Evolutionary conservation across 306 rosid species (phyloP).

Genomic region (Hippophae gyantsensis): DNA sequence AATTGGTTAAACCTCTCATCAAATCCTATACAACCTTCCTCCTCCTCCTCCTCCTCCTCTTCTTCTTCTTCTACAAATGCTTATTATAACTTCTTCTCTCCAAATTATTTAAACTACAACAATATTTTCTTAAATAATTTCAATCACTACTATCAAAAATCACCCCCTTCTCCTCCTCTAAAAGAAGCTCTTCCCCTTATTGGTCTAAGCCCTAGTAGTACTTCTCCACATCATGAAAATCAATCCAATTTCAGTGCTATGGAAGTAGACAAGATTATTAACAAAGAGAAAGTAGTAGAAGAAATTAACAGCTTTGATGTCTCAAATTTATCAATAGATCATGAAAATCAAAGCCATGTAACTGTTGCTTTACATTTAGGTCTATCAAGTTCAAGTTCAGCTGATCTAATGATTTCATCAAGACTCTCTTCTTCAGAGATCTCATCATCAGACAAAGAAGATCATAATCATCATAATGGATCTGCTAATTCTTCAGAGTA

Average conservation of each 20-base stretch:
- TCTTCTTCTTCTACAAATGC: conserved; percentile 19
- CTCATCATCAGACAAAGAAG: conserved; percentile 35
- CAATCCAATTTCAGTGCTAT: conserved; percentile 27
- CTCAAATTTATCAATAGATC: conserved; percentile 18
- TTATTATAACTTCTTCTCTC: not conserved
- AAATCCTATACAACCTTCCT: conserved; percentile 37
- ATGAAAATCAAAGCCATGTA: conserved; percentile 20
- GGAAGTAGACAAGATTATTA: conserved; percentile 18
- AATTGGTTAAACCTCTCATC: too few relatives aligned
- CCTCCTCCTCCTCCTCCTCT: conserved; percentile 16
- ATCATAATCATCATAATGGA: not conserved
- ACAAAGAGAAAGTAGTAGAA: conserved; percentile 16
- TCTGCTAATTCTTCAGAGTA: conserved; percentile 23
- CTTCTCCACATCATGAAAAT: conserved; percentile 15
- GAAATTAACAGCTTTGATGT: too few relatives aligned
- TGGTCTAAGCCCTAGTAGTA: conserved; percentile 43
- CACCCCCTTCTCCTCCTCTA: conserved; percentile 45
- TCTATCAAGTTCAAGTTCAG: conserved; percentile 45
- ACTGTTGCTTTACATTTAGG: conserved; percentile 86
- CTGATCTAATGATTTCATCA: conserved; percentile 27
- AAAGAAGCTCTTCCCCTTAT: conserved; percentile 71
- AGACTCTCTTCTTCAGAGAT: conserved; percentile 32
- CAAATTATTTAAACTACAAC: conserved; percentile 7
- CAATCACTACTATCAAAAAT: not conserved
- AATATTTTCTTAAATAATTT: conserved; percentile 12